These are phyloP conservation scores for Colletotrichum eleusines DNA, from an alignment of 2,329 filamentous ascomycete genomes.

Conservation along the genomic window DNA sequence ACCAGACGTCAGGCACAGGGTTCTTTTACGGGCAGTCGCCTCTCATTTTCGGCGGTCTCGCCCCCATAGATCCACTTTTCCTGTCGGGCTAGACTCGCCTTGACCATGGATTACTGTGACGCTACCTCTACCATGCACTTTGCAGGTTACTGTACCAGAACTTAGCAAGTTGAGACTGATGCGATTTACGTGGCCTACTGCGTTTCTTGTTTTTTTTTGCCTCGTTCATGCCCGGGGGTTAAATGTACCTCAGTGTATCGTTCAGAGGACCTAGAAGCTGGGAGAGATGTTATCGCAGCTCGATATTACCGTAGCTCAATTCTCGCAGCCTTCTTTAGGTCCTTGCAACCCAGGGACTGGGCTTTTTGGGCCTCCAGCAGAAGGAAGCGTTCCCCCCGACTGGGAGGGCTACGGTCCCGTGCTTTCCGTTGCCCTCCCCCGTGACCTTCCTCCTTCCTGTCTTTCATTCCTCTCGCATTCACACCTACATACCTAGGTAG, in stretches of 20 bases:
- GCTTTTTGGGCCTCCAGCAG: slow-evolving; percentile 7
- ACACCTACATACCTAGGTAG: too few species aligned
- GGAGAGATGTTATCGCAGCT: slow-evolving; percentile 5
- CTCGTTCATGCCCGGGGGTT: neutral
- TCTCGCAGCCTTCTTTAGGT: neutral
- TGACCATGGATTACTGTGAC: slow-evolving; percentile 1
- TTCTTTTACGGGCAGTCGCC: neutral
- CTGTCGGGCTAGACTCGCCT: slow-evolving; percentile 2
- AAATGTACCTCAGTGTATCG: neutral
- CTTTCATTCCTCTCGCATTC: too few species aligned
- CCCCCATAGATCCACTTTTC: slow-evolving; percentile 13
- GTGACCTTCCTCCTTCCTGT: neutral
- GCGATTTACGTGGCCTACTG: neutral
- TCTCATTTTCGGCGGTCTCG: slow-evolving; percentile 5
- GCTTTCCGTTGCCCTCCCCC: neutral
- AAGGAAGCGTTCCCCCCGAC: slow-evolving; percentile 8
- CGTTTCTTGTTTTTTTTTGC: neutral
- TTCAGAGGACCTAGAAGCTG: slow-evolving; percentile 12
- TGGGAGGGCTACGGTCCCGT: too few species aligned
- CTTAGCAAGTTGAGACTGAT: neutral
- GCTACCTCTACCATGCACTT: neutral
- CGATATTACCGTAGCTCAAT: neutral
- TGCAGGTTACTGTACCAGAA: neutral
- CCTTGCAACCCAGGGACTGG: neutral
- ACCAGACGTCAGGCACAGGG: neutral